Conservation (phyloP, 495 filamentous ascomycete genomes). For the Collariella sp. region DNA sequence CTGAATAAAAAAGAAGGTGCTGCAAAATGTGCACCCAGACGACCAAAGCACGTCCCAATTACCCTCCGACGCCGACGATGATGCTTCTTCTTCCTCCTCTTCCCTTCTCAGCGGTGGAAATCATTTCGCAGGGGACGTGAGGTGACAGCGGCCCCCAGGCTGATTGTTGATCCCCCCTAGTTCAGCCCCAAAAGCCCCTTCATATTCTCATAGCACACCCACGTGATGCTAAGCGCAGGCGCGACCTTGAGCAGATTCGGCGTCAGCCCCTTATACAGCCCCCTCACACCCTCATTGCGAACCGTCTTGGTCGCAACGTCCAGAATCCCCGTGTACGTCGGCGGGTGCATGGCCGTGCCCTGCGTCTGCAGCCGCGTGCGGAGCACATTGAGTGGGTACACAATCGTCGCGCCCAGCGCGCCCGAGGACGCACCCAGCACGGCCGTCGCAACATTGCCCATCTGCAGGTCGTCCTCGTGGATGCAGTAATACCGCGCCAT, state of each 20-base stretch:
- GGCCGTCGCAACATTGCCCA: conserved; percentile 70
- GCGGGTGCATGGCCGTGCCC: conserved; percentile 82
- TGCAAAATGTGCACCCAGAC: conserved; percentile 9
- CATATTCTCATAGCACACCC: conserved; percentile 94
- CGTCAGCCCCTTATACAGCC: conserved; percentile 89
- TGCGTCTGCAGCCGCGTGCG: conserved; percentile 91
- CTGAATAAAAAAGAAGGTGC: not conserved
- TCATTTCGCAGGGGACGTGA: not conserved
- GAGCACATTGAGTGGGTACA: conserved; percentile 93
- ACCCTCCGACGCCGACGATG: conserved; percentile 15
- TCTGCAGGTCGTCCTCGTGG: conserved; percentile 72
- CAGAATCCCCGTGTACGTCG: conserved; percentile 78
- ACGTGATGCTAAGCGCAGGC: conserved; percentile 92
- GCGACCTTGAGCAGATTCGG: conserved; percentile 96
- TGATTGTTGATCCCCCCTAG: conserved; percentile 2
- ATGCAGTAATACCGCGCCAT: conserved; percentile 61
- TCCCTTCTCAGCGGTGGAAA: not conserved
- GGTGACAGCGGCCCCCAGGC: not conserved
- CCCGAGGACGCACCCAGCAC: conserved; percentile 82
- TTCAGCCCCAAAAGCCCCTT: conserved; percentile 68
- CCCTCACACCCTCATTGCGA: conserved; percentile 70
- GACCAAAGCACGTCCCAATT: conserved; percentile 3
- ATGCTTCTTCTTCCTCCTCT: conserved; percentile 11
- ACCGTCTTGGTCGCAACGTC: conserved; percentile 81
- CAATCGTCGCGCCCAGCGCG: conserved; percentile 83